Conservation (phyloP, 192 early-diverging fungal species). For the Radiomyces spectabilis region DNA sequence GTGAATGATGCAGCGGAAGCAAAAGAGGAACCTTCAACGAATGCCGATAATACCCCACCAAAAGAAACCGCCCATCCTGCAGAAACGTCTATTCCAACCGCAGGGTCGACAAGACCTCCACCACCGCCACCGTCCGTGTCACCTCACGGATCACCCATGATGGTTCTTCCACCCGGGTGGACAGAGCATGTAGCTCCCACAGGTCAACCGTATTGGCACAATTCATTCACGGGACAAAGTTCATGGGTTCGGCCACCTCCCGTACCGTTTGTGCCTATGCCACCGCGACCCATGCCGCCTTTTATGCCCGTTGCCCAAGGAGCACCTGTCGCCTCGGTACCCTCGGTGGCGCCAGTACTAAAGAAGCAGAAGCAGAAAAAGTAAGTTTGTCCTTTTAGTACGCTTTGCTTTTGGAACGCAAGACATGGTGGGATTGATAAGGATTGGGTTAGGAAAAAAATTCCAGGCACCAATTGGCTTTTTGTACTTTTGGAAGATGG, state of each 20-base stretch:
- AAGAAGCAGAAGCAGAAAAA: conserved; percentile 31
- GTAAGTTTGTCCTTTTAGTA: conserved; percentile 5
- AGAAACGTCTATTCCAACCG: too few species aligned
- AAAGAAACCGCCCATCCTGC: too few species aligned
- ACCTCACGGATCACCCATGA: neutral
- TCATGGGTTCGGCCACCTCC: conserved; percentile 55
- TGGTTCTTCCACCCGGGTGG: conserved; percentile 47
- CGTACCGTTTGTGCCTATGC: neutral
- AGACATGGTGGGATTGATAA: too few species aligned
- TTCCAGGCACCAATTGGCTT: conserved; percentile 65
- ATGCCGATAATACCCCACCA: too few species aligned
- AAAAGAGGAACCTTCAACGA: too few species aligned
- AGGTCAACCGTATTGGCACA: conserved; percentile 69
- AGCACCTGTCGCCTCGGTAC: too few species aligned
- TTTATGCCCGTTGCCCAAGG: neutral
- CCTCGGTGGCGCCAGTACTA: conserved; percentile 25
- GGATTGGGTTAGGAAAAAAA: conserved; percentile 29
- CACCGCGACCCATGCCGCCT: neutral
- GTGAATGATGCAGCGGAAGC: too few species aligned
- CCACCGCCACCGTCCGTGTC: neutral
- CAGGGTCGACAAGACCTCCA: too few species aligned
- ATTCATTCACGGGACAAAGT: conserved; percentile 57
- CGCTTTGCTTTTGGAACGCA: neutral
- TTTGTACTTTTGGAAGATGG: conserved; percentile 62
- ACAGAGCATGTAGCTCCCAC: conserved; percentile 51